These are phyloP conservation scores for Pulicaria dysenterica DNA, from an alignment of 129 eudicot genomes.

Conservation along the genomic window DNA sequence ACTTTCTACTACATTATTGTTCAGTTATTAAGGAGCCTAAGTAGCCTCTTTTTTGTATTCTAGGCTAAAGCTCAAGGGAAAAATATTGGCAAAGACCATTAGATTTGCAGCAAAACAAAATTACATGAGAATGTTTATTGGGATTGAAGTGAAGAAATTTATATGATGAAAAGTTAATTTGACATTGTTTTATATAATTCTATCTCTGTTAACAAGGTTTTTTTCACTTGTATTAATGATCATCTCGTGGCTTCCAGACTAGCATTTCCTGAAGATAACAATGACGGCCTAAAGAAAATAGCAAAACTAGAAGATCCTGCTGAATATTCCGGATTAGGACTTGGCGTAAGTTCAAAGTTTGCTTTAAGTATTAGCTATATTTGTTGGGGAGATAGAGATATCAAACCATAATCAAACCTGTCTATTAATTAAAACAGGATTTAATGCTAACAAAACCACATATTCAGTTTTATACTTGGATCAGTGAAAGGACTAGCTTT, in stretches of 20 bases:
- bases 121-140: too few species aligned
- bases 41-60: constrained; percentile 12
- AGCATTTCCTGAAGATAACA: constrained; percentile 88
- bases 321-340: constrained; percentile 56
- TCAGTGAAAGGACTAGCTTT: too few species aligned
- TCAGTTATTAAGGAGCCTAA: neutral
- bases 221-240: neutral
- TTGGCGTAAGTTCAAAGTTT: constrained; percentile 58
- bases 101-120: too few species aligned
- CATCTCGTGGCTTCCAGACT: constrained; percentile 49
- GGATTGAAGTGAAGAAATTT: neutral
- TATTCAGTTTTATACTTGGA: too few species aligned
- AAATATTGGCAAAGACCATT: constrained; percentile 64
- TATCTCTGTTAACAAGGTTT: neutral
- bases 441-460: too few species aligned
- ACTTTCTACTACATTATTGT: neutral
- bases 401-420: too few species aligned
- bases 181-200: neutral
- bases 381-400: too few species aligned
- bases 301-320: constrained; percentile 86
- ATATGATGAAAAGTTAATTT: neutral
- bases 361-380: neutral
- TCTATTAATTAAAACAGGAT: too few species aligned
- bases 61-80: constrained; percentile 44
- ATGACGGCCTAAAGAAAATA: constrained; percentile 72